phyloP scores from a whole-genome alignment of 2,329 filamentous ascomycete species.

The Pestalotiopsis sp. region DNA sequence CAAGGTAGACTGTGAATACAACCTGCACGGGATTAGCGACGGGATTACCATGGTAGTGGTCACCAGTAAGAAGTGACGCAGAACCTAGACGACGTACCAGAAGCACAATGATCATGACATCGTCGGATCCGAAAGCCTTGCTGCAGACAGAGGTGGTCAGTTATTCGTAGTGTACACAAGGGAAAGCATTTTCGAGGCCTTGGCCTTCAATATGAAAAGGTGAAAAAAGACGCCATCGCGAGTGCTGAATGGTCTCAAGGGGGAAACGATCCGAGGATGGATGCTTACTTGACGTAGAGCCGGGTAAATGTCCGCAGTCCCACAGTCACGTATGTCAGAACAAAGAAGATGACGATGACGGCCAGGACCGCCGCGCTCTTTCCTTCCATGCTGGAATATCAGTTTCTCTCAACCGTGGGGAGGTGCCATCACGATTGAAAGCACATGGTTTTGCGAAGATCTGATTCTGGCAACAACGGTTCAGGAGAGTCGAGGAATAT shows the following conservation, averaged over 20 bases:
- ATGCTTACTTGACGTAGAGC: not conserved
- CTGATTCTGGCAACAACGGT: not conserved
- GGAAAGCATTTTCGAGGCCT: too few species aligned
- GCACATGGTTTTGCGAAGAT: not conserved
- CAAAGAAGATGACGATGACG: not conserved
- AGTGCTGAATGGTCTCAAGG: not conserved
- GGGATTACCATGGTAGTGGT: not conserved
- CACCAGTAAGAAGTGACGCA: not conserved
- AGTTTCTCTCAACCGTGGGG: not conserved
- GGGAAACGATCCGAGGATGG: not conserved
- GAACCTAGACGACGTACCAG: not conserved
- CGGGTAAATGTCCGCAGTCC: conserved; percentile 1
- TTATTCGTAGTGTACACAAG: not conserved
- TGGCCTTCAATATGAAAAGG: too few species aligned
- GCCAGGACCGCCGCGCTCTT: conserved; percentile 1
- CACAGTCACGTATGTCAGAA: conserved; percentile 1
- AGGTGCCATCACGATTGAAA: too few species aligned
- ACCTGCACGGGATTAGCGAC: not conserved
- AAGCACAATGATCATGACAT: not conserved
- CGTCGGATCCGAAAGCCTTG: conserved; percentile 3
- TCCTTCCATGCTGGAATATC: not conserved
- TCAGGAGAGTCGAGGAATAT: not conserved
- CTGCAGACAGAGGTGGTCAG: not conserved
- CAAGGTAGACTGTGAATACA: conserved; percentile 6
- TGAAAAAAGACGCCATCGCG: too few species aligned